Evolutionary conservation across 106 monocot genomes (phyloP), one percentile per base, ranked within the genome.

Genomic region (Dendrobium catenatum): DNA sequence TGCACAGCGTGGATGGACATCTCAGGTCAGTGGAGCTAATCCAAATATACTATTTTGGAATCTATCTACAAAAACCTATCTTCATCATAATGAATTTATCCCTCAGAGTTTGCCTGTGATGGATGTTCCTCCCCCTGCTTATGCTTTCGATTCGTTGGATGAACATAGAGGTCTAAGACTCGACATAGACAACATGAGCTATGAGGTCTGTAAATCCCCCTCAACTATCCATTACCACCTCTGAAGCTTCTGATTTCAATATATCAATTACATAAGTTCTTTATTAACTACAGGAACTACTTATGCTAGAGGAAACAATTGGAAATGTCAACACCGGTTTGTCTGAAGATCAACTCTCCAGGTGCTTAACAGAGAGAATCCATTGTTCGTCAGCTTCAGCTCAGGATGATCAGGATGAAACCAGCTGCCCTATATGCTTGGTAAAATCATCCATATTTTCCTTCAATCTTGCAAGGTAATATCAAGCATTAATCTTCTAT

Each of bases 231-330:
- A 0, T 51, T 2, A 51, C 51, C 15, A 1, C 51, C 10, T 51
- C 51, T 1, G 10, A 51, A 51, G 51, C 13, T 51, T 51, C 16
- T 51, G 61, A 6, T 19, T 61, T 22, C 22, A 61, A 16, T 68
- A 43, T 3, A 74, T 74, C 20, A 74, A 15, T 19, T 37, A 31
- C 70, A 4, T 31, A 31, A 31, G 31, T 42, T 6, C 1, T 72
- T 74, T n/a, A 1, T 5, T 20, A 0, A 42, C 4, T 33, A 29
- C 85, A 93, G 93, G 93, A 93, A 66, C 80, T 93, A 55, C 87
- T 93, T 80, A 89, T 81, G 75, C 59, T 93, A 80, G 91, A 84
- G 79, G 93, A 93, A 80, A 89, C 89, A 22, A 93, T 93, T 37
- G 93, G 93, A 10, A 81, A 74, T 81, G 93, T 89, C 26, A 88